Base-by-base conservation (phyloP, 345 rosid genomes). In the Brassica rapa region DNA sequence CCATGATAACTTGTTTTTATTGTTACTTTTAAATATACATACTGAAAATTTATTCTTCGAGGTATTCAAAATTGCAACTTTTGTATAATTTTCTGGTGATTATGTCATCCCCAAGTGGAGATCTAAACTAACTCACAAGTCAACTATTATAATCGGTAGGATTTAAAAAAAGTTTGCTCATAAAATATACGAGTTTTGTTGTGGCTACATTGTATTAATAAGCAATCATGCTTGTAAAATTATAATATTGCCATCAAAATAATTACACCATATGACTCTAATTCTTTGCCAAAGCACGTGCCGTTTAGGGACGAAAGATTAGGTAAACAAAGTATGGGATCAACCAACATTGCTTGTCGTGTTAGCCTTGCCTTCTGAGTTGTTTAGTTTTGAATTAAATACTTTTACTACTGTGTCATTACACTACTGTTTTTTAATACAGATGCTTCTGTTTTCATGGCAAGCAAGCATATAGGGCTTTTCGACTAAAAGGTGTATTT, bases 341-440 rank as follows among this genome's bases (percentile, higher is more conserved):
- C 79, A 80, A 74, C 82, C 79, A 80, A 74, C 82, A 74, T 74
- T 80, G 82, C 82, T 80, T 80, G 82, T 80, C 82, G 79, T 80
- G 79, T 74, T 80, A 21, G 82, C 75, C 55, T 74, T 74, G 71
- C 64, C 79, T 19, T 62, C 66, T 35, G 10, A 73, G 21, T 68
- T 74, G 10, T 35, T 76, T n/a, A 72, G 30, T 56, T 70, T 41
- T 41, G 4, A 29, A 60, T 43, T 43, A 57, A 65, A 29, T 71
- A 24, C 29, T 49, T 66, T 73, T 21, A 39, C n/a, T 9, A 37
- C 9, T 19, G 57, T 68, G 35, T 73, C 73, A 56, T 68, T 41
- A 19, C 46, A n/a, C 16, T 27, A 27, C 15, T 41, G 15, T 1
- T 12, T 43, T 12, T 43, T 43, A 3, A 43, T 9, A 5, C 21